phyloP scores from a whole-genome alignment of 2,329 filamentous ascomycete genomes.

The Hypoxylon sp. region DNA sequence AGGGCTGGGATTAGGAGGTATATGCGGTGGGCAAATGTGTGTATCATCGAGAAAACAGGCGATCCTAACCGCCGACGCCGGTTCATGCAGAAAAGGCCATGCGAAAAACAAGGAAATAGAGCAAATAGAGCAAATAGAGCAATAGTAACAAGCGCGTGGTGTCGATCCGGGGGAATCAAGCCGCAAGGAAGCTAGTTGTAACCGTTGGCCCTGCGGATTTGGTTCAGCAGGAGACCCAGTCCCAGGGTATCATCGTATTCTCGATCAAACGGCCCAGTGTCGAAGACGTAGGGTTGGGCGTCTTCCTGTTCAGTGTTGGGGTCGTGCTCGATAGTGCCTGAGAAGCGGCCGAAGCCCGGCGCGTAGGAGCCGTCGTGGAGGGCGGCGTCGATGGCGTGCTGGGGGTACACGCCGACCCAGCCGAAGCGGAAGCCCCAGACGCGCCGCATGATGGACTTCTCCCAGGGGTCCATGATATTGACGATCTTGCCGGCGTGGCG shows the following conservation, averaged over 20 bases:
- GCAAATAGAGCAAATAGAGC: too few species aligned
- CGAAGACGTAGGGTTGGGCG: neutral
- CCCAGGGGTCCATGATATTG: slow-evolving; percentile 48
- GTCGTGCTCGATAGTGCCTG: slow-evolving; percentile 49
- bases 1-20: too few species aligned
- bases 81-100: slow-evolving; percentile 1
- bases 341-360: slow-evolving; percentile 58
- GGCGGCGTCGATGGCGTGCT: slow-evolving; percentile 51
- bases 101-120: neutral
- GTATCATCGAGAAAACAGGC: neutral
- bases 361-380: slow-evolving; percentile 52
- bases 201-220: too few species aligned
- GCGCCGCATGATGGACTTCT: slow-evolving; percentile 49
- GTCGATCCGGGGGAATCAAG: neutral
- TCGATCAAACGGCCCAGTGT: slow-evolving; percentile 9
- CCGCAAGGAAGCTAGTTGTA: too few species aligned
- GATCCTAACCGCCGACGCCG: neutral
- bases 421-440: slow-evolving; percentile 55
- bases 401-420: slow-evolving; percentile 55
- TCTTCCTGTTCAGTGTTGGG: neutral
- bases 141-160: neutral
- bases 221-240: too few species aligned
- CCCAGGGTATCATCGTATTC: slow-evolving; percentile 23
- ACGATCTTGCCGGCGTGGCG: slow-evolving; percentile 54
- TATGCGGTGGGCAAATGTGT: neutral